These are phyloP conservation scores for Malus hybrid DNA, from an alignment of 331 rosid species.

Conservation along the genomic window DNA sequence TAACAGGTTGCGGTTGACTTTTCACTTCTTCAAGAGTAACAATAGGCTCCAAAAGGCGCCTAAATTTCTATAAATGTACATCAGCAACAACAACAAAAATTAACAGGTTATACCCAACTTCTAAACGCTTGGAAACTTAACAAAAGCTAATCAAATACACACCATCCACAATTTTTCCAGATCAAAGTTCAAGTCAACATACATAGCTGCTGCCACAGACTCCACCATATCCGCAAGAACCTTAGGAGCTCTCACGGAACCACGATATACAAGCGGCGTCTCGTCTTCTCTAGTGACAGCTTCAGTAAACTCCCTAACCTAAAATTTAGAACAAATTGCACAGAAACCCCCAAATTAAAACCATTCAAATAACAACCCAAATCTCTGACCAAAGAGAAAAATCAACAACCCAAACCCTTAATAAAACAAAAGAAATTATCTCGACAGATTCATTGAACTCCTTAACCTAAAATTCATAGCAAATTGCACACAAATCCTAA, in stretches of 20 bases:
- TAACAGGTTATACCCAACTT: not conserved
- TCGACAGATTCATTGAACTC: too few species aligned
- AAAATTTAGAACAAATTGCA: not conserved
- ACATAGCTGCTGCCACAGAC: slow-evolving; percentile 66
- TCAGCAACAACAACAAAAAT: not conserved
- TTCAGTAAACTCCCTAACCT: slow-evolving; percentile 47
- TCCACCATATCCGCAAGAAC: slow-evolving; percentile 83
- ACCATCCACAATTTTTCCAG: slow-evolving; percentile 61
- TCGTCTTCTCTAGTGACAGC: slow-evolving; percentile 32
- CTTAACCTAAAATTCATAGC: too few species aligned
- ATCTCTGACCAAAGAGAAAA: too few species aligned
- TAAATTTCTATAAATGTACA: slow-evolving; percentile 34
- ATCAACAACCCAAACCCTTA: too few species aligned
- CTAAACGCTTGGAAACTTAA: not conserved
- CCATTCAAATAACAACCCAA: not conserved
- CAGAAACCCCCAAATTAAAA: not conserved
- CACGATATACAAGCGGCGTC: slow-evolving; percentile 35
- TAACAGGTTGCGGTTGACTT: slow-evolving; percentile 62
- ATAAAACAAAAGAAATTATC: too few species aligned
- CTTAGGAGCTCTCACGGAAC: slow-evolving; percentile 74
- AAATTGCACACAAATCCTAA: too few species aligned
- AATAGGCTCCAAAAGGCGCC: slow-evolving; percentile 60
- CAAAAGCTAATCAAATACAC: slow-evolving; percentile 9
- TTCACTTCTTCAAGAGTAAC: slow-evolving; percentile 40
- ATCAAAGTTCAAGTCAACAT: slow-evolving; percentile 43